These are phyloP conservation scores for Penicillium dipodomyicola DNA, from an alignment of 495 filamentous ascomycete species.

Conservation along the genomic window DNA sequence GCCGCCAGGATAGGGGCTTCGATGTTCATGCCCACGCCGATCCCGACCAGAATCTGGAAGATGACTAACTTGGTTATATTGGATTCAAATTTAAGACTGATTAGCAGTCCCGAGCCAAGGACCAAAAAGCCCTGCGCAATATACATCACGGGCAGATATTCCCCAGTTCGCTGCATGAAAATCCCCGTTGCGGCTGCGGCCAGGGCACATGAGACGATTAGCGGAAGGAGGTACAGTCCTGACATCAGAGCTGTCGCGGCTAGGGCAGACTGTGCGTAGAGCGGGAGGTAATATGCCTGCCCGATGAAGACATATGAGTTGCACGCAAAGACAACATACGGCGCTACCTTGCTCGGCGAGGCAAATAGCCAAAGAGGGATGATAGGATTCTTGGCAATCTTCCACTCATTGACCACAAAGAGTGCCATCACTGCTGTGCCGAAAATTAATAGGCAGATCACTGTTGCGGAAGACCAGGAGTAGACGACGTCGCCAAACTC, in stretches of 20 bases:
- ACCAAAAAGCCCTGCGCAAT: slow-evolving; percentile 56
- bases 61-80: slow-evolving; percentile 60
- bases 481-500: slow-evolving; percentile 64
- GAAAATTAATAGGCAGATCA: slow-evolving; percentile 65
- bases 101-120: slow-evolving; percentile 63
- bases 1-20: slow-evolving; percentile 34
- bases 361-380: slow-evolving; percentile 66
- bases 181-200: slow-evolving; percentile 47
- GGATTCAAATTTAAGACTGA: slow-evolving; percentile 50
- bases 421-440: slow-evolving; percentile 53
- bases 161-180: slow-evolving; percentile 51
- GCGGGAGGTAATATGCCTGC: slow-evolving; percentile 49
- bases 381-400: slow-evolving; percentile 64
- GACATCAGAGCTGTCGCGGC: slow-evolving; percentile 62
- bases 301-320: slow-evolving; percentile 48
- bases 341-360: slow-evolving; percentile 44
- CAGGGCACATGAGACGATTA: slow-evolving; percentile 60
- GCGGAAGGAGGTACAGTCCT: slow-evolving; percentile 71
- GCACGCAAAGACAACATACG: slow-evolving; percentile 34
- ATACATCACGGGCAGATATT: slow-evolving; percentile 44
- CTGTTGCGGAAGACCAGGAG: slow-evolving; percentile 57
- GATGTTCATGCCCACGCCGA: slow-evolving; percentile 66
- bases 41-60: slow-evolving; percentile 48
- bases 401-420: slow-evolving; percentile 65
- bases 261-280: slow-evolving; percentile 58